phyloP scores from a whole-genome alignment of 1,284 basidiomycete species.

The Apiotrichum mycotoxinovorans region DNA sequence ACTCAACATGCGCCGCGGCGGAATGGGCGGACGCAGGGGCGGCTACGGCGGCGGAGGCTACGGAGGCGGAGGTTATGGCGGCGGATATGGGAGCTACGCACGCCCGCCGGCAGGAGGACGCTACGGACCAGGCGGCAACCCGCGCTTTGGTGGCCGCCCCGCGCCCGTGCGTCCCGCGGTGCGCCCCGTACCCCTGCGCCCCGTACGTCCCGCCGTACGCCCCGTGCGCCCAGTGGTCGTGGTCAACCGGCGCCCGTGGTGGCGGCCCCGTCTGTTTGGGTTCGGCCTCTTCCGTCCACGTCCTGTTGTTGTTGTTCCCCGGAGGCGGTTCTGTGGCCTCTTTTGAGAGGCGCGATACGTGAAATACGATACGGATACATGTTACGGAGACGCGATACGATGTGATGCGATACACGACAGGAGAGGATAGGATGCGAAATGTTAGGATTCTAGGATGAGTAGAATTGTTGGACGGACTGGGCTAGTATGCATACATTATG shows the following conservation, averaged over 20 bases:
- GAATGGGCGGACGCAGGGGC: not conserved
- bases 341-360: too few species aligned
- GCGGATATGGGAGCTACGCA: not conserved
- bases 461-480: too few species aligned
- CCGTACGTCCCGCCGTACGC: not conserved
- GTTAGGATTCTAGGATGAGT: too few species aligned
- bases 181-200: not conserved
- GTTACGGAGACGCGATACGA: too few species aligned
- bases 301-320: not conserved
- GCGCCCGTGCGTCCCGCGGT: not conserved
- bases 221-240: slow-evolving; percentile 1
- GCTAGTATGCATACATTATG: too few species aligned
- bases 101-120: not conserved
- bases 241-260: not conserved
- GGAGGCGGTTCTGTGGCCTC: slow-evolving; percentile 10
- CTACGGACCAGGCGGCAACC: not conserved
- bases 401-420: too few species aligned
- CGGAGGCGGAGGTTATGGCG: slow-evolving; percentile 1
- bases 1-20: not conserved
- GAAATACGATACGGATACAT: too few species aligned
- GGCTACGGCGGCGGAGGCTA: slow-evolving; percentile 1
- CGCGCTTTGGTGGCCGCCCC: not conserved
- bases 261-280: not conserved
- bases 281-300: not conserved
- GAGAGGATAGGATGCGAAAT: too few species aligned